Base-by-base conservation (phyloP, 2,329 filamentous ascomycete genomes). In the Penicillium paneum region DNA sequence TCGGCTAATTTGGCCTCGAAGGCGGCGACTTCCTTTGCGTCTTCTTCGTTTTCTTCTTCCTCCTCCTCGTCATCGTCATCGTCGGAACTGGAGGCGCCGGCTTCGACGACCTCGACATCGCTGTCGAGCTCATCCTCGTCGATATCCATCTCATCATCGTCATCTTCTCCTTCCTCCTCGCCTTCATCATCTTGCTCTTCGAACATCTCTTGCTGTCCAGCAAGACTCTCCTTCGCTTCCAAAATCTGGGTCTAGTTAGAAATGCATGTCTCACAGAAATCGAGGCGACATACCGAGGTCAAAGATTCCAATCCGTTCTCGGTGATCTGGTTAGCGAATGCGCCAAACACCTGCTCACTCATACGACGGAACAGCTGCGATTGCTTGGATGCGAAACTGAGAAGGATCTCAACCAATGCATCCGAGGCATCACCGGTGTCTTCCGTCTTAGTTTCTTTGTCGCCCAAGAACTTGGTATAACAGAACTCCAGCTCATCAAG, bases 161-260 rank as follows among this genome's bases (percentile, higher is more conserved):
- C 60, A 5, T 46, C 50, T 6, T 50, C 52, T 12, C 47, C 57
- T 28, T 59, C 55, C 43, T 64, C 62, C 19, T 58, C 63, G 13
- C 43, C 60, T 28, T 83, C 84, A 36, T 76, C 75, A 5, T 86
- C 83, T 17, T 84, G 82, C 60, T 85, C 85, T 54, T 89, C 84
- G 73, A 97, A 99, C 17, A 99, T 80, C 60, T 92, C 87, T 66
- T 91, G 85, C 64, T 96, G 91, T 0, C 94, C 94, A 63, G 87
- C 85, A 34, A 88, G 78, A 65, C 83, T 95, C 72, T 97, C 94
- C 54, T 89, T 87, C 0, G 89, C 87, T 49, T 84, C 80, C 13
- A 99, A 78, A 3, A 95, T 86, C 59, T 90, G 83, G 0, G 78
- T 79, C 35, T 5, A 84, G 74, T 17, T 83, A 71, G 65, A 47